phyloP scores from a whole-genome alignment of 2,329 filamentous ascomycete genomes.

The Curvularia spicifera region DNA sequence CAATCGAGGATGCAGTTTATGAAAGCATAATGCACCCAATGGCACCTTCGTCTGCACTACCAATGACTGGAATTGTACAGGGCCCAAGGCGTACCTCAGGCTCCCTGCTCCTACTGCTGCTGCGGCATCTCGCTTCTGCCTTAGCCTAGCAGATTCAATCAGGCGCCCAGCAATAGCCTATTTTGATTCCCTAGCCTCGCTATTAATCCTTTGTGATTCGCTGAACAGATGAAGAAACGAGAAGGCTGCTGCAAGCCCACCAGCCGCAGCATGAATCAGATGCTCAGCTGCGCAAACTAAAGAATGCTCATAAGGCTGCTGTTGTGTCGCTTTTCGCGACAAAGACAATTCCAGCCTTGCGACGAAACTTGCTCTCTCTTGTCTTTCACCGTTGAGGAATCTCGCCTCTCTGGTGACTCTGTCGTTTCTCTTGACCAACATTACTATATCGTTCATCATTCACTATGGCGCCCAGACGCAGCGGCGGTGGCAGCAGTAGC shows the following conservation, averaged over 20 bases:
- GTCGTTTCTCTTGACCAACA: neutral
- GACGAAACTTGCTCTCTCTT: neutral
- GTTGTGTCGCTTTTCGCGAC: neutral
- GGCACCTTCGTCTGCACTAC: neutral
- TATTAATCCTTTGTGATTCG: neutral
- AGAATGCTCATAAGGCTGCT: neutral
- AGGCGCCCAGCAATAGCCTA: slow-evolving; percentile 6
- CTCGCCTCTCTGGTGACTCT: neutral
- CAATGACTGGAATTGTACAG: neutral
- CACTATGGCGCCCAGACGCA: slow-evolving; percentile 32
- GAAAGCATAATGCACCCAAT: neutral
- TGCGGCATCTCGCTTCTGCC: slow-evolving; percentile 3
- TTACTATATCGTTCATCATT: neutral
- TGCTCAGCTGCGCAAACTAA: neutral
- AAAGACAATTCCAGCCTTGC: neutral
- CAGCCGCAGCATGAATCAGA: slow-evolving; percentile 4
- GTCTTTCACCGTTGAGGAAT: neutral
- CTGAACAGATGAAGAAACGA: neutral
- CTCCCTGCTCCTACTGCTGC: neutral
- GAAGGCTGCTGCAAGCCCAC: neutral
- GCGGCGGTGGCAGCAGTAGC: neutral
- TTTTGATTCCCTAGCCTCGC: slow-evolving; percentile 2
- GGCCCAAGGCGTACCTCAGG: slow-evolving; percentile 1
- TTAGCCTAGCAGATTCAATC: neutral
- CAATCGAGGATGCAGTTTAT: neutral